Evolutionary conservation across 2,329 filamentous ascomycete species (phyloP), one percentile per base, ranked within the genome.

Genomic region (Cercospora beticola): DNA sequence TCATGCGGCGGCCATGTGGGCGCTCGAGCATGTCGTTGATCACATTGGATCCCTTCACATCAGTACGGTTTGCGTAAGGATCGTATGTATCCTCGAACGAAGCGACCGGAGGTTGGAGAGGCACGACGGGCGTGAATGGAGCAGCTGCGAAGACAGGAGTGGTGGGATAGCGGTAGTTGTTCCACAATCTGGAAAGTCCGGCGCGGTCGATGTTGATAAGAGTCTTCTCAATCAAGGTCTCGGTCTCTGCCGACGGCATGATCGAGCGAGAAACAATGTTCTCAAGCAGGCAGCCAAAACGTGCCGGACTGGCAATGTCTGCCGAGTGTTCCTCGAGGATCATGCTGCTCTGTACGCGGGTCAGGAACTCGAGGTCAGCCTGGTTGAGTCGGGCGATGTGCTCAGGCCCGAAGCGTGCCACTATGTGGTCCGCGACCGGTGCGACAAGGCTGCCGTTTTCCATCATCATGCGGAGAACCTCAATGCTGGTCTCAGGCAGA

Each of bases 1-100:
- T 90, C 69, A 97, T 85, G 43, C 76, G 73, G 68, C 91, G 89
- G 61, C 90, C 91, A 75, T 90, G 89, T 46, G 88, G 86, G 75
- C 90, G 92, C 82, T 98, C 94, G 23, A 98, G 87, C 73, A 95
- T 88, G 71, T 97, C 94, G 0, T 93, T 92, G 76, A 98, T 97
- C 68, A 93, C 85, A 16, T 93, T 90, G 12, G 95, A 98, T 49
- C 93, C 94, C 81, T 94, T 94, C 84, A 95, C 94, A 79, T 99
- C 95, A 36, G 93, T 97, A 72, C 88, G 93, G 76, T 92, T 89
- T 14, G 91, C 92, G 77, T 98, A 97, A 1, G 95, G 95, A 77
- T 99, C 95, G 76, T 91, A 96, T 7, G 89, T 89, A 72, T 97
- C 94, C 75, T 96, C 91, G 67, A 88, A 89, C 64, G 87, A 86